phyloP scores from a whole-genome alignment of 1,139 yeast species.

The Candida dubliniensis region DNA sequence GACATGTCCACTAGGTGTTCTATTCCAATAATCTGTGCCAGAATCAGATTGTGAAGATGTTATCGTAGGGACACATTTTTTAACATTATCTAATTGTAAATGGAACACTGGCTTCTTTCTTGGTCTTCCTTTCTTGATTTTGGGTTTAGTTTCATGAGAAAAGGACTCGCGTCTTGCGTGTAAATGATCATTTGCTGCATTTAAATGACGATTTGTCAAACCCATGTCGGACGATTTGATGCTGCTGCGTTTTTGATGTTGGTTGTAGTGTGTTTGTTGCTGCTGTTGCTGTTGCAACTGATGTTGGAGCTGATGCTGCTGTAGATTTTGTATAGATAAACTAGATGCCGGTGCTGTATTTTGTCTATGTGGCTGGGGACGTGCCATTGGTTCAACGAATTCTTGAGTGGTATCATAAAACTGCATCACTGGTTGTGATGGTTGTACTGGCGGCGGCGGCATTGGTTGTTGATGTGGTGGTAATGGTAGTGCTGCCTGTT shows the following conservation, averaged over 20 bases:
- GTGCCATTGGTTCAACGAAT: not conserved
- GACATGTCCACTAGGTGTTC: constrained; percentile 10
- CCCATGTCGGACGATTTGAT: not conserved
- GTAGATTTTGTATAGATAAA: constrained; percentile 2
- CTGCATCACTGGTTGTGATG: too few species aligned
- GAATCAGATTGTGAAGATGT: constrained; percentile 19
- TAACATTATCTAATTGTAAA: constrained; percentile 15
- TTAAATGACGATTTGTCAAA: not conserved
- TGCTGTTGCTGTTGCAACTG: constrained; percentile 1
- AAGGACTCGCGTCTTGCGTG: constrained; percentile 1
- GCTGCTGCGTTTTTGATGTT: not conserved
- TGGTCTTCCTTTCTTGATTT: constrained; percentile 16
- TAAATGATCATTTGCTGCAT: not conserved
- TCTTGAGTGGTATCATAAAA: not conserved
- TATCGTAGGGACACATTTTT: constrained; percentile 8
- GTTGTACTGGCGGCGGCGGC: too few species aligned
- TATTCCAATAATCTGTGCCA: constrained; percentile 18
- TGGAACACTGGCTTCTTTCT: constrained; percentile 17
- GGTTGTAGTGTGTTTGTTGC: not conserved
- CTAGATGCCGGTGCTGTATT: constrained; percentile 5
- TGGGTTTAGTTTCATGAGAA: constrained; percentile 9
- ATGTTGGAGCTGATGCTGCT: constrained; percentile 7
- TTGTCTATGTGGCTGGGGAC: constrained; percentile 5
- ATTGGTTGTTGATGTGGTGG: constrained; percentile 1
- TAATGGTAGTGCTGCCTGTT: not conserved